These are phyloP conservation scores for Tetradesmus lagerheimii DNA, from an alignment of 139 green algal genomes.

Conservation along the genomic window DNA sequence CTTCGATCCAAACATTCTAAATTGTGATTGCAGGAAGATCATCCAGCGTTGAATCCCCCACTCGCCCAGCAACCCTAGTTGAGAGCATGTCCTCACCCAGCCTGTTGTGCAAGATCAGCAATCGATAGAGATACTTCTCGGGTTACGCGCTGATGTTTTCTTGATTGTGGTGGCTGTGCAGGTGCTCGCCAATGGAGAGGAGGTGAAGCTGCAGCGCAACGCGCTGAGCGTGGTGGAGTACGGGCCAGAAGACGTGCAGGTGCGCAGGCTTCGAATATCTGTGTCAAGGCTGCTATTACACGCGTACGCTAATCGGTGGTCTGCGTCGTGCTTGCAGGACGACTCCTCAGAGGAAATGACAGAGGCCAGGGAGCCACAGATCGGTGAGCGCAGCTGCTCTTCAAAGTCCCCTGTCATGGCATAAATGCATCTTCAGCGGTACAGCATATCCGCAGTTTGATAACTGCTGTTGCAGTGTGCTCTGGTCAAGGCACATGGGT, in stretches of 20 bases:
- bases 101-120: too few species aligned
- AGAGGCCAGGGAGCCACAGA: constrained; percentile 37
- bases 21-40: background rate
- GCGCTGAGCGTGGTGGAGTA: constrained; percentile 72
- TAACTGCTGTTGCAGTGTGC: background rate
- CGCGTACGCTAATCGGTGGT: too few species aligned
- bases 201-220: constrained; percentile 85
- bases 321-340: constrained; percentile 7
- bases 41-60: background rate
- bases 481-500: background rate
- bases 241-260: constrained; percentile 21
- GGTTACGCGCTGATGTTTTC: background rate
- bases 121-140: too few species aligned
- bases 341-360: constrained; percentile 35
- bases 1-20: too few species aligned
- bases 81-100: background rate
- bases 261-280: background rate
- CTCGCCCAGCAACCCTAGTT: background rate
- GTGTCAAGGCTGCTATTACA: background rate
- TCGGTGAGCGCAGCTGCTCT: constrained; percentile 22
- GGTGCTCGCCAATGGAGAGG: constrained; percentile 64
- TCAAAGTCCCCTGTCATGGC: background rate
- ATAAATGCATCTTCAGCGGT: background rate
- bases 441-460: too few species aligned
- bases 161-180: background rate